Base-by-base conservation (phyloP, 2,329 filamentous ascomycete species). In the Penicillium sp. region DNA sequence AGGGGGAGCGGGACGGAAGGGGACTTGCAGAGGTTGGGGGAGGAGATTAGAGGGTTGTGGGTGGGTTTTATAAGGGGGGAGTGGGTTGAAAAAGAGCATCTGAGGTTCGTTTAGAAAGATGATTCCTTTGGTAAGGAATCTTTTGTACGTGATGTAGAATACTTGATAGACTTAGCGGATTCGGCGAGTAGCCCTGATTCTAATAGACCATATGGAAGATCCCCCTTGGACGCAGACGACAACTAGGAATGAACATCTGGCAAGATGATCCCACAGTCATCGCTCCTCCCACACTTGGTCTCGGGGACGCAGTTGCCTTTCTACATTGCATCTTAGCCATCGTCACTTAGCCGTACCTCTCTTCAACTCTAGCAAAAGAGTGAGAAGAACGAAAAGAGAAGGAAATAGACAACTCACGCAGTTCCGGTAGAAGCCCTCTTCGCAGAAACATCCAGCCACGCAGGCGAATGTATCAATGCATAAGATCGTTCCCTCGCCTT, bases 391-490 rank as follows among this genome's bases (percentile, higher is more conserved):
- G 35, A 41, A 41, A 15, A 11, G 11, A 41, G 8, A 41, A 41
- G 11, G 35, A 41, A 13, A 31, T 52, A 26, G 17, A 13, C 30
- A 11, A 52, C 49, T 52, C 31, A 52, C 49, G 31, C 49, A 52
- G 19, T 52, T 52, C 13, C 49, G 49, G n/a, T 52, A 52, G 31
- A 52, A 52, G 9, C 49, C 49, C 13, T 52, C 49, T 1, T 52
- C n/a, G 13, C 49, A 52, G 49, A 52, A 52, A 30, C 29, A 52
- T 5, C 49, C 49, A 29, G 49, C 26, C 9, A 52, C 49, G 26
- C 49, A 52, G n/a, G 23, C 49, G 31, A 52, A 30, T 15, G 49
- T 52, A 31, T 52, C 23, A 31, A 52, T 31, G 49, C 49, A 52
- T 3, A n/a, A 9, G 15, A 30, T 19, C n/a, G 23, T 31, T 11